Evolutionary conservation across 352 stramenopile species (phyloP).

Genomic region (Peronosclerospora sorghi): DNA sequence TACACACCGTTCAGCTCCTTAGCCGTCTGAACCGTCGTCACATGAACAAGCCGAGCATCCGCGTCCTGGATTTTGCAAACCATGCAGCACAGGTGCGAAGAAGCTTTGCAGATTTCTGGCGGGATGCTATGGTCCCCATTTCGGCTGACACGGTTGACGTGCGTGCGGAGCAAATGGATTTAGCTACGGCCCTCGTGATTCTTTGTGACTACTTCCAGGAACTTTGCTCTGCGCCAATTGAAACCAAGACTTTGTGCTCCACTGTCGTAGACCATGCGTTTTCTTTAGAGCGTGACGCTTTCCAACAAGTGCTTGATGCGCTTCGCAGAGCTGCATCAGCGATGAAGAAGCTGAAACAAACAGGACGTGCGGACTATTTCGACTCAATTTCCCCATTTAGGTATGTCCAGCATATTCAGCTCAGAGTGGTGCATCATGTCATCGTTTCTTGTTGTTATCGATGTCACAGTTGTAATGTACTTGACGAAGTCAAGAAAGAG

Average conservation of each 20-base stretch:
- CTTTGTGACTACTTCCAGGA: constrained; percentile 35
- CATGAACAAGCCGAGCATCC: constrained; percentile 33
- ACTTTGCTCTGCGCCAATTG: constrained; percentile 9
- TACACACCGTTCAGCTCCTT: constrained; percentile 67
- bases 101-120: constrained; percentile 42
- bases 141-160: constrained; percentile 19
- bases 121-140: constrained; percentile 17
- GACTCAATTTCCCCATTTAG: constrained; percentile 22
- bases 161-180: constrained; percentile 19
- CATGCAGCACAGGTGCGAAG: constrained; percentile 54
- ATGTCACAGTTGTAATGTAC: constrained; percentile 22
- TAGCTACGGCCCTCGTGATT: constrained; percentile 24
- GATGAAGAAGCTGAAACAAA: constrained; percentile 18
- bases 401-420: constrained; percentile 8
- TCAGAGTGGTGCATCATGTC: neutral
- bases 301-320: constrained; percentile 44
- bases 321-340: constrained; percentile 20
- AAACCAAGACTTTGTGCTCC: constrained; percentile 9
- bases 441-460: constrained; percentile 1
- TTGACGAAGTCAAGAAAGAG: constrained; percentile 32
- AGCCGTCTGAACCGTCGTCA: constrained; percentile 74
- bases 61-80: constrained; percentile 65
- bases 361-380: constrained; percentile 8
- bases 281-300: constrained; percentile 36
- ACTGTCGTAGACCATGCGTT: constrained; percentile 26